Percentiles rank a stretch among this genome's conserved stretches.
These are phyloP conservation scores for Lasiodiplodia sp. DNA, from an alignment of 2,329 filamentous ascomycete species.

Conservation along the genomic window DNA sequence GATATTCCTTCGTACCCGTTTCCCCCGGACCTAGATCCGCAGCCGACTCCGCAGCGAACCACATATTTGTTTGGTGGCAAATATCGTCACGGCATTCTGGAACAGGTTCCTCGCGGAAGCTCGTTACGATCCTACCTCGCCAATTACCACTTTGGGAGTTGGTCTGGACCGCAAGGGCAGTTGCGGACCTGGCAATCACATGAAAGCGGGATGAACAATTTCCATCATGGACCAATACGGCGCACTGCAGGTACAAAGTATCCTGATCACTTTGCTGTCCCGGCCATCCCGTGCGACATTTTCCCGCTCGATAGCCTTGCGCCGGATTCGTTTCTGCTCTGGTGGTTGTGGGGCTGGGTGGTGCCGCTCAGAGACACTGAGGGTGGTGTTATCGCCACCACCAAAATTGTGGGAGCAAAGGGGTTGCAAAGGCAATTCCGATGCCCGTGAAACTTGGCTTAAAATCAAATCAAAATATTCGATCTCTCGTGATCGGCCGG, in stretches of 20 bases:
- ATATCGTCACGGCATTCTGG: neutral
- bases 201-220: slow-evolving; percentile 12
- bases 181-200: slow-evolving; percentile 4
- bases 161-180: neutral
- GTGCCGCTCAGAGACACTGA: neutral
- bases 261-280: neutral
- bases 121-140: neutral
- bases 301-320: neutral
- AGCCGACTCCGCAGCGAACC: neutral
- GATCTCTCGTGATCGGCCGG: neutral
- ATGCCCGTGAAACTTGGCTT: neutral
- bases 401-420: neutral
- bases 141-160: neutral
- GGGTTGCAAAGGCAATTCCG: neutral
- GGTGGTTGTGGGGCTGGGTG: neutral
- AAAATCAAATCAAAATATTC: neutral
- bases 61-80: slow-evolving; percentile 4
- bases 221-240: neutral
- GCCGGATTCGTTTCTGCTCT: neutral
- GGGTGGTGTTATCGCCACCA: neutral
- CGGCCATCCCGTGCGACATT: neutral
- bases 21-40: neutral
- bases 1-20: neutral
- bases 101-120: neutral
- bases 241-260: neutral